Evolutionary conservation across 169 alveolate genomes (phyloP), one percentile per base, ranked within the genome.

Genomic region (Theileria annulata): DNA sequence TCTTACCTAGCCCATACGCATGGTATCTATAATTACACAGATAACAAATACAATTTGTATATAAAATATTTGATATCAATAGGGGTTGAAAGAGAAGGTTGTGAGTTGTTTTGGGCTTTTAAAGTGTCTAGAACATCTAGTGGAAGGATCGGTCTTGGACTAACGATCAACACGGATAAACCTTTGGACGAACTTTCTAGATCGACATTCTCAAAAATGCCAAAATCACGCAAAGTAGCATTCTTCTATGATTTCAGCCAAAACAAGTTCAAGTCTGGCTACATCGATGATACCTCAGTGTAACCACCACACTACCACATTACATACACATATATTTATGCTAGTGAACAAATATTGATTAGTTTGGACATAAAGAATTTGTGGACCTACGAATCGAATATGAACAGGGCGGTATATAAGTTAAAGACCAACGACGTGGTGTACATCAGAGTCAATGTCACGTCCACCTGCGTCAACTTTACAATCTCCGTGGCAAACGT

Each of bases 51-150:
- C 69, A 71, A 56, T 56, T 5, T 5, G 9, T 21, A 58, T 58
- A 58, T 3, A 58, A 28, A 4, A 58, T 58, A 58, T 58, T 10
- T 4, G 17, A 33, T 42, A 0, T 42, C 15, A 42, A 3, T 42
- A 60, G 87, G 87, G n/a, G 69, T 84, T 31, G 83, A 81, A 42
- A 76, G 88, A n/a, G 88, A 74, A 31, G 58, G 70, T 19, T 66
- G 77, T 37, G 77, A 66, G 21, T 31, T 76, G 54, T 81, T 67
- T 33, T 81, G 88, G 88, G 88, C 85, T 17, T 81, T 60, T 75
- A 77, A 74, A 54, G 75, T 81, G 21, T 81, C 80, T n/a, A 64
- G 75, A 37, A 74, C 88, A n/a, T 37, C 56, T 33, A 25, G 49
- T 19, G 88, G 88, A 35, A 66, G 69, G 37, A 51, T 81, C 10